These are phyloP conservation scores for Seiridium cupressi DNA, from an alignment of 2,329 filamentous ascomycete species.

Conservation along the genomic window DNA sequence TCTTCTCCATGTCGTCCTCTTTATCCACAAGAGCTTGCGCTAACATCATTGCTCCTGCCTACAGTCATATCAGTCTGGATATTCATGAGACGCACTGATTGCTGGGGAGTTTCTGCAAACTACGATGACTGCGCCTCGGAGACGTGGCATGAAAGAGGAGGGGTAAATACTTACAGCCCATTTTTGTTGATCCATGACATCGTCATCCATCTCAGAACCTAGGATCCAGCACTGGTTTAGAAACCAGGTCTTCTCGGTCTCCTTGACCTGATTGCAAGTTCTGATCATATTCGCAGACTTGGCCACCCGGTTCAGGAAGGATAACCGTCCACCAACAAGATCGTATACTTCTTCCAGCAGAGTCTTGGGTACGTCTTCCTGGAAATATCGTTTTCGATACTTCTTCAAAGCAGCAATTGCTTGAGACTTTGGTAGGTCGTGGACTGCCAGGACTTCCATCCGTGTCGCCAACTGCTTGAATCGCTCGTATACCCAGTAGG, in stretches of 20 bases:
- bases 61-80: neutral
- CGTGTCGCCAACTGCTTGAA: slow-evolving; percentile 89
- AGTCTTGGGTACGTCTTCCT: slow-evolving; percentile 52
- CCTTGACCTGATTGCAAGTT: slow-evolving; percentile 72
- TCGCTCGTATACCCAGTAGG: slow-evolving; percentile 98
- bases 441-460: slow-evolving; percentile 89
- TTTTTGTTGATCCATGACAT: slow-evolving; percentile 98
- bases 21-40: slow-evolving; percentile 87
- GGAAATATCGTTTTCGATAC: slow-evolving; percentile 79
- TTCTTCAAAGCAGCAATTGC: slow-evolving; percentile 74
- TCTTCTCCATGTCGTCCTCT: slow-evolving; percentile 64
- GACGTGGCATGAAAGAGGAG: neutral
- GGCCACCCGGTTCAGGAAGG: slow-evolving; percentile 87
- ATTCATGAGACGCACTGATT: neutral
- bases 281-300: slow-evolving; percentile 77
- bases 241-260: slow-evolving; percentile 75
- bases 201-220: slow-evolving; percentile 81
- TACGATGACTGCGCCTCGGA: too few relatives aligned
- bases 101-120: too few relatives aligned
- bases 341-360: slow-evolving; percentile 79
- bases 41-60: slow-evolving; percentile 90
- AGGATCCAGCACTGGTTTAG: slow-evolving; percentile 78
- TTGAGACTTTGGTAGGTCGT: slow-evolving; percentile 75
- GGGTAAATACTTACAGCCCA: slow-evolving; percentile 66
- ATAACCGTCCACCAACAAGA: slow-evolving; percentile 81